Base-by-base conservation (phyloP, 768 basidiomycete species). In the Dacryopinax primogenitus region DNA sequence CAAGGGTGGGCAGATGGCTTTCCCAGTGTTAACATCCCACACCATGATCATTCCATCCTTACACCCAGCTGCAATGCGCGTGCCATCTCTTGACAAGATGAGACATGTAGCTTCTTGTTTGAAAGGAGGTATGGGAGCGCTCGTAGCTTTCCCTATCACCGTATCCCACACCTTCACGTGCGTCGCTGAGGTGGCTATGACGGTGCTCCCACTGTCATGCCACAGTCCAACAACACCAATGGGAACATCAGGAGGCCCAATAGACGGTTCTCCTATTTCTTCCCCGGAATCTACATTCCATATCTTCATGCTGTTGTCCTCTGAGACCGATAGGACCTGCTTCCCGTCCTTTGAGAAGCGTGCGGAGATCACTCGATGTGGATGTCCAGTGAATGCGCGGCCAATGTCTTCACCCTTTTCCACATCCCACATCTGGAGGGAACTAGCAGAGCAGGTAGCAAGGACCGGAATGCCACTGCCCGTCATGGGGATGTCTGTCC, bases 341-440 rank as follows among this genome's bases (percentile, higher is more conserved):
- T 73, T 72, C 12, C 77, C 78, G 67, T 79, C 78, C 34, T 77
- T 78, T 1, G 78, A 78, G 69, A 82, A 77, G 66, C 71, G 68
- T 63, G 80, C 74, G 45, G 71, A 75, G 16, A 79, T 82, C 34
- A 80, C 76, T 1, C 77, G 76, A 18, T 63, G 37, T 1, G 28
- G 23, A 45, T 68, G 68, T 12, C 66, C 66, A 15, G 7, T 32
- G 12, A 67, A 37, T 9, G 66, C 39, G 66, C 64, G 62, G 11
- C 65, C 67, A 1, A 63, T 69, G 66, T 73, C 73, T 7, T 66
- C 47, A 3, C 77, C 78, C 34, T 73, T 76, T 62, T 77, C 75
- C 33, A 77, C 72, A 67, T 79, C 77, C 79, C 79, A 80, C 51
- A 80, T n/a, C n/a, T n/a, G n/a, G n/a, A n/a, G n/a, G n/a, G n/a